These are phyloP conservation scores for Emergomyces orientalis DNA, from an alignment of 2,329 filamentous ascomycete species.

Conservation along the genomic window DNA sequence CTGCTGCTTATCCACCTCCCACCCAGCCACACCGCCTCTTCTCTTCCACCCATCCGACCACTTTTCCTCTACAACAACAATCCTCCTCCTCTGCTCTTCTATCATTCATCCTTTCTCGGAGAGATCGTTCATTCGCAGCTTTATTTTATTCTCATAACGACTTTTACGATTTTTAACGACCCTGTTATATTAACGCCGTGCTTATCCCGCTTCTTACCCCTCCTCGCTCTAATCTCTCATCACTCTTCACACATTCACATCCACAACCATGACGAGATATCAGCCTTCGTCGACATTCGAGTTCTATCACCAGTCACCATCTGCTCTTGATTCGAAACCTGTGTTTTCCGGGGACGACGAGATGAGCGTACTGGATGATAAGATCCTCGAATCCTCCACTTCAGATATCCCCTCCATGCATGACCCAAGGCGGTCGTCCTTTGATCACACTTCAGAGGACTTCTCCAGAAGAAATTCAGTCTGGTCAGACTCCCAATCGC, in stretches of 20 bases:
- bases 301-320: conserved; percentile 37
- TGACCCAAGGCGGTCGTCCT: conserved; percentile 37
- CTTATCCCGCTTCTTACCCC: conserved; percentile 11
- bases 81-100: conserved; percentile 7
- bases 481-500: conserved; percentile 40
- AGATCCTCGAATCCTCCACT: conserved; percentile 42
- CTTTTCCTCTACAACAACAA: conserved; percentile 9
- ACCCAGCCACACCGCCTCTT: conserved; percentile 12
- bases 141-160: conserved; percentile 10
- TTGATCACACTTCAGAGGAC: conserved; percentile 42
- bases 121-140: conserved; percentile 13
- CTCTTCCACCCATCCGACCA: conserved; percentile 7
- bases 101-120: conserved; percentile 6
- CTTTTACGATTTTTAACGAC: conserved; percentile 11
- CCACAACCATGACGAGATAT: conserved; percentile 35
- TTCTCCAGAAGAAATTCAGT: conserved; percentile 45
- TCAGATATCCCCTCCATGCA: conserved; percentile 41
- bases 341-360: conserved; percentile 42
- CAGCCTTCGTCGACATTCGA: conserved; percentile 32
- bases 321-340: conserved; percentile 35
- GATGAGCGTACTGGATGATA: conserved; percentile 43
- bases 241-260: conserved; percentile 18
- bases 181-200: conserved; percentile 12
- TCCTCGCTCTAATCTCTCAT: conserved; percentile 7
- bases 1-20: conserved; percentile 7